Base-by-base conservation (phyloP, 345 rosid species). In the Aethionema arabicum region DNA sequence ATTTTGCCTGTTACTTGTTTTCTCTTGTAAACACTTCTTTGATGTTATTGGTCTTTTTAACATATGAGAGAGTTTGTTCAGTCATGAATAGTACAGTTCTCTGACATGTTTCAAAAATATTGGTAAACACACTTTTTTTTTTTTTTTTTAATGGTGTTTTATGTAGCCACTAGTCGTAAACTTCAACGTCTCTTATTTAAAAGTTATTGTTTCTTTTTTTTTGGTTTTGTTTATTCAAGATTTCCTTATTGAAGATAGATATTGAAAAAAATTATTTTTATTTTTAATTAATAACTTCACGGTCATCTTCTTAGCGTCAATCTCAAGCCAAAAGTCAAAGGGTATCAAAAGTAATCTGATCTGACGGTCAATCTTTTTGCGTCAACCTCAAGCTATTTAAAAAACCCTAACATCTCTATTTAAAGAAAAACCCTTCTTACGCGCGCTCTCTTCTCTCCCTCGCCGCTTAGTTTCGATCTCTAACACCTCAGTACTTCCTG, bases 301-400 rank as follows among this genome's bases (percentile, higher is more conserved):
- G n/a, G n/a, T n/a, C n/a, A n/a, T n/a, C n/a, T n/a, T n/a, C n/a
- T n/a, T n/a, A n/a, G n/a, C n/a, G n/a, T n/a, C n/a, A n/a, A n/a
- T n/a, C n/a, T n/a, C n/a, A n/a, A n/a, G n/a, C n/a, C n/a, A n/a
- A n/a, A n/a, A n/a, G n/a, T n/a, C n/a, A n/a, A 55, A 15, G 36
- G 11, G n/a, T 4, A 8, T 4, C 5, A 9, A 14, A 41, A 13
- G 65, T 39, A n/a, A 15, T 31, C 54, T 10, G 61, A 83, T 83
- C 85, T 4, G 61, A 81, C 67, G 88, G 80, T n/a, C 15, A 41
- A 11, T 4, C 63, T 52, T 9, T 52, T 74, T 64, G 84, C 88
- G 81, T 83, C 72, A 45, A 60, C 51, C 35, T 33, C 27, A 77
- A 77, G 85, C 80, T 70, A n/a, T n/a, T n/a, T n/a, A n/a, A n/a